Base-by-base conservation (phyloP, 139 green algal genomes). In the Protoeuglena noctilucae region DNA sequence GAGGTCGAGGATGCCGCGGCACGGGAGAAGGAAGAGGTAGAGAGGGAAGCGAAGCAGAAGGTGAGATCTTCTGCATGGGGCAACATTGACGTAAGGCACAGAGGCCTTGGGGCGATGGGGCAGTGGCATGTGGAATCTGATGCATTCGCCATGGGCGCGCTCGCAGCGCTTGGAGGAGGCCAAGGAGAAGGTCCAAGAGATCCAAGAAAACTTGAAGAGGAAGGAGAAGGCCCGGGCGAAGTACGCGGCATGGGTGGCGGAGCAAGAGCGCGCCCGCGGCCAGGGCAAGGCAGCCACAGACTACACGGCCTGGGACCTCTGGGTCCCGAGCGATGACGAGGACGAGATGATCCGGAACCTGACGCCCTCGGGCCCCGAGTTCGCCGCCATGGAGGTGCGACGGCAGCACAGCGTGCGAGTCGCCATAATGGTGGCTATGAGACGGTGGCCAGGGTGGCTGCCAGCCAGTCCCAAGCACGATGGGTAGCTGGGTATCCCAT, bases 271-370 rank as follows among this genome's bases (percentile, higher is more conserved):
- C 40, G 22, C 45, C 49, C 16, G 30, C 26, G 12, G 21, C 46
- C 28, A 21, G 16, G 28, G 40, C 3, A 17, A 19, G 2, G 27
- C 28, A 46, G 51, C n/a, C 16, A 87, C 79, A 1, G 81, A 91
- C 57, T 91, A 91, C 50, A 64, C 48, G 1, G 79, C 78, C 56
- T 91, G 81, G 81, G 78, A 85, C 52, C 56, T 91, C 27, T 91
- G 79, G 71, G 80, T 66, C 53, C 81, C 81, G 6, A 73, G 74
- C 22, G 81, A 91, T 54, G 78, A 91, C 40, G 81, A 91, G 53
- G 79, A 91, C 57, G 81, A 84, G 16, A 28, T 86, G 28, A 66
- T 86, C 55, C 70, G 74, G 52, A 73, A 57, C 45, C 51, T 76
- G 7, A 69, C 60, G 16, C 77, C 78, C 27, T 74, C 76, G 41